Evolutionary conservation across 2,329 filamentous ascomycete species (phyloP).

Genomic region (Rhinocladiella similis): DNA sequence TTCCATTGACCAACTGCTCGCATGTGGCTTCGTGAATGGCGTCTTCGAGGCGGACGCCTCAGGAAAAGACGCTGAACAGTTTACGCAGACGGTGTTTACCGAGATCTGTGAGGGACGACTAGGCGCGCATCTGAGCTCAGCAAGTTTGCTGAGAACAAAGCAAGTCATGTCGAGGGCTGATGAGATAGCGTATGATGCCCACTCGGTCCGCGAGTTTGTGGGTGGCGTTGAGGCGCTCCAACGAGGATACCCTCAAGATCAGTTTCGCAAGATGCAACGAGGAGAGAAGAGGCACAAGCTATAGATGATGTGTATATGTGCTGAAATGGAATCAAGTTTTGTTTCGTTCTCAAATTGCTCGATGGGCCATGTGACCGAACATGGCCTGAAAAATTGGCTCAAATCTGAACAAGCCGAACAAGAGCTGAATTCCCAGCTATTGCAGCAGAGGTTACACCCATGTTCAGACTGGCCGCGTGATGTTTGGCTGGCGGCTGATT

Average conservation of each 20-base stretch:
- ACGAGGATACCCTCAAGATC: conserved; percentile 75
- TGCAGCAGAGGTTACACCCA: no score
- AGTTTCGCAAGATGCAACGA: conserved; percentile 66
- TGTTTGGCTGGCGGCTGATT: no score
- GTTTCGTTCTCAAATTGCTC: no score
- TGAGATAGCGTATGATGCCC: conserved; percentile 68
- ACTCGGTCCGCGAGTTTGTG: conserved; percentile 82
- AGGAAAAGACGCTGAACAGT: conserved; percentile 57
- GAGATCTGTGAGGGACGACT: conserved; percentile 79
- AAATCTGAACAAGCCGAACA: no score
- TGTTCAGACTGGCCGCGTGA: no score
- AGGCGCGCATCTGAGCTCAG: conserved; percentile 74
- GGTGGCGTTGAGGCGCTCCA: conserved; percentile 78
- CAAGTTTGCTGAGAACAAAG: conserved; percentile 81
- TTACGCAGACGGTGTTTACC: conserved; percentile 66
- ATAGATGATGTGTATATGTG: not conserved
- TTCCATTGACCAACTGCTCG: conserved; percentile 42
- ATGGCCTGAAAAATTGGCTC: no score
- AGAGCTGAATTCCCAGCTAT: no score
- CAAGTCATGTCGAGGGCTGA: conserved; percentile 73
- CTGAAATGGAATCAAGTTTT: no score
- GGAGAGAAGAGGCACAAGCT: not conserved
- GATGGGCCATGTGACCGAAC: no score
- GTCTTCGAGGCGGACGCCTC: conserved; percentile 41
- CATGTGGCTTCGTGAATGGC: conserved; percentile 47